Conservation (phyloP, 2,329 filamentous ascomycete genomes). For the Immersiporthe knoxdaviesiana region DNA sequence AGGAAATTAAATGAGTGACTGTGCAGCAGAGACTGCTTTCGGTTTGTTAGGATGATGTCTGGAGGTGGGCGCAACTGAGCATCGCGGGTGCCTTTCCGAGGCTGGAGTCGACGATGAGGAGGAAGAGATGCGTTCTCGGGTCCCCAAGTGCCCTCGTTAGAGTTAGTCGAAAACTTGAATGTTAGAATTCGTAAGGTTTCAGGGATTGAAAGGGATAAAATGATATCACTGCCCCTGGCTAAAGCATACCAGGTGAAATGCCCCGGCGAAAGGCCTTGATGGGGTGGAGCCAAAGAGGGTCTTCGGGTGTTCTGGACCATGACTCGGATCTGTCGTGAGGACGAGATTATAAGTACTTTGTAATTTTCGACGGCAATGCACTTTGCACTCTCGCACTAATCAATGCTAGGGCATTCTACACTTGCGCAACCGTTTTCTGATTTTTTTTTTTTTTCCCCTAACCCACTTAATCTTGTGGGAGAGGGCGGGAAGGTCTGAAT, state of each 20-base stretch:
- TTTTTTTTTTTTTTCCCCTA: neutral
- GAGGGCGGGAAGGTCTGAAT: neutral
- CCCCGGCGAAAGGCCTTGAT: neutral
- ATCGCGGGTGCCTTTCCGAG: neutral
- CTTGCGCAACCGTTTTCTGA: neutral
- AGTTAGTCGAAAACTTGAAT: neutral
- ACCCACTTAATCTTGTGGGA: neutral
- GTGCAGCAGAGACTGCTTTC: neutral
- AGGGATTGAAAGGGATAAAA: neutral
- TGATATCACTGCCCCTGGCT: conserved; percentile 1
- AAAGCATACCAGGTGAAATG: neutral
- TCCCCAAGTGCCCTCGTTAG: neutral
- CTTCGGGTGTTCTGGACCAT: neutral
- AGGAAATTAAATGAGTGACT: neutral
- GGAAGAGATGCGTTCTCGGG: neutral
- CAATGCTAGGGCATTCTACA: too few species aligned
- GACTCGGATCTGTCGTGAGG: neutral
- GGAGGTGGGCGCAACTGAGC: neutral
- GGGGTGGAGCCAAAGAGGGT: neutral
- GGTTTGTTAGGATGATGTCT: neutral
- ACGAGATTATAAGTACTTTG: too few species aligned
- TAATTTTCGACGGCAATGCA: neutral
- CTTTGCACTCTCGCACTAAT: neutral
- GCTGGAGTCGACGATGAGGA: neutral
- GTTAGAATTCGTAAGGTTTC: neutral